These are phyloP conservation scores for Meyerozyma smithsonii DNA, from an alignment of 1,139 yeast genomes.

Conservation along the genomic window DNA sequence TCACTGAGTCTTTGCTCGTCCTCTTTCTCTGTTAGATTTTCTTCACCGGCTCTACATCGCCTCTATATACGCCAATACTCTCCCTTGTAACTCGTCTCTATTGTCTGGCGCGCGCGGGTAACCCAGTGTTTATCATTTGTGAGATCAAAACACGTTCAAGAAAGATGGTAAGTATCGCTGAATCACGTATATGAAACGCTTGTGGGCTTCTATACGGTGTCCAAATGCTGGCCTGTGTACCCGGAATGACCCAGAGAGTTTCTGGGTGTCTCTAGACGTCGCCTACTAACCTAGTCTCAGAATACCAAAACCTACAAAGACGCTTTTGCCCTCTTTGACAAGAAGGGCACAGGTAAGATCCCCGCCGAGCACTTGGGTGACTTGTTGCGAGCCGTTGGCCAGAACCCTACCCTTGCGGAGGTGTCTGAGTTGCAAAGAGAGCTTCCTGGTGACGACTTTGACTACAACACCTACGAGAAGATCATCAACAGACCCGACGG, in stretches of 20 bases:
- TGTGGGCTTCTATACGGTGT: not conserved
- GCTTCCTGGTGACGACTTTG: slow-evolving; percentile 46
- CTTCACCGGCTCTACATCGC: too few species aligned
- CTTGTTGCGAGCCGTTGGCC: slow-evolving; percentile 93
- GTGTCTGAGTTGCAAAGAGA: slow-evolving; percentile 65
- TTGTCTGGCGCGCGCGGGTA: not conserved
- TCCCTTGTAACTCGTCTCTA: too few species aligned
- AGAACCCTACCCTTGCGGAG: slow-evolving; percentile 93
- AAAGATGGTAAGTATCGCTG: not conserved
- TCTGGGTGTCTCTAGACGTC: not conserved
- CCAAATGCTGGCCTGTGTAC: not conserved
- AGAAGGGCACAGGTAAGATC: slow-evolving; percentile 91
- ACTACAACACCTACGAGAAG: slow-evolving; percentile 73
- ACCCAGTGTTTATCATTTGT: not conserved
- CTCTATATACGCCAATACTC: too few species aligned
- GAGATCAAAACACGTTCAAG: slow-evolving; percentile 1
- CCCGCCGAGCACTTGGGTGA: slow-evolving; percentile 90
- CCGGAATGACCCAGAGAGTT: not conserved
- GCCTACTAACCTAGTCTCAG: slow-evolving; percentile 27
- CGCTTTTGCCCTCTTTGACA: slow-evolving; percentile 95
- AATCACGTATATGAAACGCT: not conserved
- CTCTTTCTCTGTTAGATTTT: too few species aligned
- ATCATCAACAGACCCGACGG: slow-evolving; percentile 86
- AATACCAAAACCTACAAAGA: slow-evolving; percentile 80
- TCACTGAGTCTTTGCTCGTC: too few species aligned